A percentile compares a stretch with the other conserved stretches of the same genome.
phyloP scores from a whole-genome alignment of 441 rosid genomes.

The Cnidoscolus chayamansa region DNA sequence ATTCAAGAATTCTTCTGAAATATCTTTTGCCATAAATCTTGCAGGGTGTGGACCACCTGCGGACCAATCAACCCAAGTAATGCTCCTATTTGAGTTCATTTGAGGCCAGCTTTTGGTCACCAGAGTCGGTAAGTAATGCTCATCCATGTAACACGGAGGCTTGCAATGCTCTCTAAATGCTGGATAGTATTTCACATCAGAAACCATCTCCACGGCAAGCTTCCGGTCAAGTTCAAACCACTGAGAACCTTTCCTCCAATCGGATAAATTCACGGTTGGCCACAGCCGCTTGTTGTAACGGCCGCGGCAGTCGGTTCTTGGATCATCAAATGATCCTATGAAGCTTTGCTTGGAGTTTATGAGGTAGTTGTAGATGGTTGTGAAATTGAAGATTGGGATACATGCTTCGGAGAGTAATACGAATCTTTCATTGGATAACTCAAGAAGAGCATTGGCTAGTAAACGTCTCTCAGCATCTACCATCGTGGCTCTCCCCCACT shows the following conservation, averaged over 20 bases:
- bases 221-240: conserved; percentile 41
- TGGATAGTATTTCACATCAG: conserved; percentile 21
- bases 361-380: conserved; percentile 34
- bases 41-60: conserved; percentile 16
- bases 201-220: conserved; percentile 25
- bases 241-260: conserved; percentile 49
- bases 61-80: conserved; percentile 25
- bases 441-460: conserved; percentile 40
- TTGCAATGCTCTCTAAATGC: conserved; percentile 15
- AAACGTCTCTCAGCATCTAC: conserved; percentile 43
- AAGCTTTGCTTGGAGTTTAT: conserved; percentile 31
- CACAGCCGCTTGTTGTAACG: conserved; percentile 41
- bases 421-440: conserved; percentile 35
- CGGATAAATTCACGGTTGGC: conserved; percentile 31
- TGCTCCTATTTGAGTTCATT: conserved; percentile 17
- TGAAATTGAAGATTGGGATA: conserved; percentile 43
- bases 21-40: conserved; percentile 16
- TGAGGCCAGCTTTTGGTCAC: conserved; percentile 12
- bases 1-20: conserved; percentile 13
- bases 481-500: conserved; percentile 42
- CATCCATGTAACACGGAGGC: conserved; percentile 21
- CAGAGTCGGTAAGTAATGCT: conserved; percentile 21
- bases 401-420: conserved; percentile 40
- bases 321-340: conserved; percentile 40
- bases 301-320: conserved; percentile 32